Conservation (phyloP, 1,284 basidiomycete genomes). For the Kwoniella shivajii region DNA sequence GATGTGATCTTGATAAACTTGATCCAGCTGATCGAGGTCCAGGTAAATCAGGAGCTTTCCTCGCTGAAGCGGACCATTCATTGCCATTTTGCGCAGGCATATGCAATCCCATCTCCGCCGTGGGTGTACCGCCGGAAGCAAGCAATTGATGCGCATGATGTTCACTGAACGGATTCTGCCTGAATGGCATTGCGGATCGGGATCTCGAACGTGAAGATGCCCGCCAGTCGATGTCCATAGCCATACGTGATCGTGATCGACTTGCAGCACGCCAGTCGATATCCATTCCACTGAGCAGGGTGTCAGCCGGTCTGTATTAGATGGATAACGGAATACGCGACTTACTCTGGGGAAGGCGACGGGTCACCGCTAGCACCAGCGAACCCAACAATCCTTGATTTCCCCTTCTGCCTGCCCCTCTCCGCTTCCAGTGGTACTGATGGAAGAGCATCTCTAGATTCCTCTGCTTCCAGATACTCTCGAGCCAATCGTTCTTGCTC, state of each 20-base stretch:
- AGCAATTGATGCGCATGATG: constrained; percentile 54
- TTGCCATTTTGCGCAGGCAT: constrained; percentile 17
- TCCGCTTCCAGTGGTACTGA: constrained; percentile 34
- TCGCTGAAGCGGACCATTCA: constrained; percentile 3
- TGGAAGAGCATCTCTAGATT: constrained; percentile 4
- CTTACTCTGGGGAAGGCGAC: constrained; percentile 79
- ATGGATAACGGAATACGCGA: constrained; percentile 40
- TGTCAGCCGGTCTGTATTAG: neutral
- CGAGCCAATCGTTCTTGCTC: constrained; percentile 12
- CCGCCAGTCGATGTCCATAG: constrained; percentile 61
- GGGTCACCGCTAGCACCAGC: constrained; percentile 26
- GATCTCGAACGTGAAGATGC: constrained; percentile 55
- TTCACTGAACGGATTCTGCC: constrained; percentile 36
- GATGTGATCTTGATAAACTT: neutral
- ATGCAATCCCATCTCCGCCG: constrained; percentile 17
- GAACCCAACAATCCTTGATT: constrained; percentile 57
- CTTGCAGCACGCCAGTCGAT: constrained; percentile 97
- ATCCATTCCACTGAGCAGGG: constrained; percentile 51
- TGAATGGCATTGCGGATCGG: constrained; percentile 57
- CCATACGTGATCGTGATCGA: constrained; percentile 86
- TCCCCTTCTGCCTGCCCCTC: constrained; percentile 59
- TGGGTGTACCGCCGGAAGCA: constrained; percentile 43
- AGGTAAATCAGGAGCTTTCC: constrained; percentile 6
- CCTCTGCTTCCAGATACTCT: constrained; percentile 6
- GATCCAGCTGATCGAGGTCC: constrained; percentile 8